Conservation (phyloP, 768 basidiomycete species). For the Phaeotremella skinneri region DNA sequence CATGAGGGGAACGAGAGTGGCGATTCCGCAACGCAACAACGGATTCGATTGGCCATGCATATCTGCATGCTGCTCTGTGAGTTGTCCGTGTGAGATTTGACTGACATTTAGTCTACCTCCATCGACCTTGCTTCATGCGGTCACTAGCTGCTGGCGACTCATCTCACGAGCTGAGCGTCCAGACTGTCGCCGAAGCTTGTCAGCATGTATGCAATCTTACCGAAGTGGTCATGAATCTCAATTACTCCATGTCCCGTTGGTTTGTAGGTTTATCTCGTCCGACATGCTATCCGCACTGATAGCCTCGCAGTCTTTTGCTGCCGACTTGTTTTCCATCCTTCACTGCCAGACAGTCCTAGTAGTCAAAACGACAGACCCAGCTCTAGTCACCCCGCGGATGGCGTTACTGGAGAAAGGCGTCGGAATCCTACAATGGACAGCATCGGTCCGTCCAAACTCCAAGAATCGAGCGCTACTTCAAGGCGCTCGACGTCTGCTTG, state of each 20-base stretch:
- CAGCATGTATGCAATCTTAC: conserved; percentile 5
- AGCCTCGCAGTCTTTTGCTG: conserved; percentile 3
- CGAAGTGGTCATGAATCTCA: conserved; percentile 7
- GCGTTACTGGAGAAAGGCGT: conserved; percentile 1
- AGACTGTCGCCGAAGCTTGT: conserved; percentile 6
- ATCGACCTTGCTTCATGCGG: conserved; percentile 12
- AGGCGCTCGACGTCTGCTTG: neutral
- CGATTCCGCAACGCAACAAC: neutral
- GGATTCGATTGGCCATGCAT: conserved; percentile 12
- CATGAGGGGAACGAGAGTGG: neutral
- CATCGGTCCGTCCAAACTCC: conserved; percentile 4
- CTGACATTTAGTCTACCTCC: conserved; percentile 8
- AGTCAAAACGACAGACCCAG: conserved; percentile 4
- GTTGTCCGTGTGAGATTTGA: neutral
- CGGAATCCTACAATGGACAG: conserved; percentile 8
- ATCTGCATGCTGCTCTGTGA: conserved; percentile 14
- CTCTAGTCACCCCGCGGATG: neutral
- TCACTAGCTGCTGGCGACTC: conserved; percentile 5
- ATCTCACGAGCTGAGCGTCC: neutral
- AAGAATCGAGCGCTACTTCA: conserved; percentile 10
- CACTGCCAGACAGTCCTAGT: conserved; percentile 8
- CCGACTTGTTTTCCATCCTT: conserved; percentile 11
- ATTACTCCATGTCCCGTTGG: conserved; percentile 6
- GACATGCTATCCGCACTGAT: neutral
- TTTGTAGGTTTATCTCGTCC: conserved; percentile 6